A percentile compares a stretch with the other conserved stretches of the same genome.
phyloP scores from a whole-genome alignment of 768 basidiomycete genomes.

The Boletus pseudo-olivaceus region DNA sequence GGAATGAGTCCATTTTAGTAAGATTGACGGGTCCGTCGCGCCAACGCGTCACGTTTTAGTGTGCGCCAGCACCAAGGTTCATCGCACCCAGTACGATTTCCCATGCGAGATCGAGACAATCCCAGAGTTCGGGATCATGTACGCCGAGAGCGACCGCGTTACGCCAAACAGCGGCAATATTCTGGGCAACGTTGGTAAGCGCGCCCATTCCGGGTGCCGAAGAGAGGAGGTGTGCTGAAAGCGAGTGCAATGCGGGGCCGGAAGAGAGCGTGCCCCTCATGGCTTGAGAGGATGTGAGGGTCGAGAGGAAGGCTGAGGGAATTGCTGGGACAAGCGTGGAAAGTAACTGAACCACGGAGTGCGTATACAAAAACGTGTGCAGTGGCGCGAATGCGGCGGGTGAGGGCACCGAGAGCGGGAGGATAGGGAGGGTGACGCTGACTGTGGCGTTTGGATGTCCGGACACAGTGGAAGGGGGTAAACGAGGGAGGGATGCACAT shows the following conservation, averaged over 20 bases:
- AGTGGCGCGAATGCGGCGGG: conserved; percentile 60
- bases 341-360: conserved; percentile 49
- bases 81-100: conserved; percentile 60
- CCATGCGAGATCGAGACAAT: conserved; percentile 65
- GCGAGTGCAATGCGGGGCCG: conserved; percentile 49
- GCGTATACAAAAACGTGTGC: conserved; percentile 65
- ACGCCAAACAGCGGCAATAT: conserved; percentile 66
- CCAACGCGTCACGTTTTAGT: conserved; percentile 22
- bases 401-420: conserved; percentile 59
- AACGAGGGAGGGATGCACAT: conserved; percentile 59
- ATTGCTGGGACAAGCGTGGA: conserved; percentile 40
- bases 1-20: conserved; percentile 17
- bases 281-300: conserved; percentile 29
- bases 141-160: conserved; percentile 71
- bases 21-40: conserved; percentile 16
- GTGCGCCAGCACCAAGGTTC: conserved; percentile 45
- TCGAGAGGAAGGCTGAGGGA: conserved; percentile 29
- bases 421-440: conserved; percentile 53
- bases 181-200: conserved; percentile 46
- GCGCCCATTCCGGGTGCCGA: conserved; percentile 42
- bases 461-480: conserved; percentile 39
- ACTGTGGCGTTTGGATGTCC: conserved; percentile 32
- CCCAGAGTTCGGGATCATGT: conserved; percentile 63
- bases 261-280: conserved; percentile 45
- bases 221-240: conserved; percentile 50